Conservation (phyloP, 352 stramenopile species). For the Globisporangium megalacanthum region DNA sequence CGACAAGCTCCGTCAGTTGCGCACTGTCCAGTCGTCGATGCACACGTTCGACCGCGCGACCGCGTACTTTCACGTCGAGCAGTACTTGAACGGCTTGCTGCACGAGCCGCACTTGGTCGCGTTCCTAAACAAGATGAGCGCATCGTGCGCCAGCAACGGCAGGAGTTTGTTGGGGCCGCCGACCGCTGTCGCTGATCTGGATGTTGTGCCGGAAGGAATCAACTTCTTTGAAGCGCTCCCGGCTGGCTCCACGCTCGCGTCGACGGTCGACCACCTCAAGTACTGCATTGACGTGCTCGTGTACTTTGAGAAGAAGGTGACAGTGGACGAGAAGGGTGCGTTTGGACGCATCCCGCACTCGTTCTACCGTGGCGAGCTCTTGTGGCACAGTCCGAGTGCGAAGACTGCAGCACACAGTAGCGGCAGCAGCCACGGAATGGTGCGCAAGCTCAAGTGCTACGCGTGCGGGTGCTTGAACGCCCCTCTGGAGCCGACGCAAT, state of each 20-base stretch:
- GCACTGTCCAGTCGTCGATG: constrained; percentile 70
- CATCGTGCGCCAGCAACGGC: constrained; percentile 25
- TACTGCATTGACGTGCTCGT: constrained; percentile 81
- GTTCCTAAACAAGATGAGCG: constrained; percentile 72
- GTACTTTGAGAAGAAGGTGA: constrained; percentile 86
- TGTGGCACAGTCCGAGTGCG: constrained; percentile 42
- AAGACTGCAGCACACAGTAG: constrained; percentile 2
- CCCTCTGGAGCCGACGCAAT: constrained; percentile 61
- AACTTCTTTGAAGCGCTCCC: constrained; percentile 72
- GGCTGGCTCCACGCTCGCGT: constrained; percentile 37
- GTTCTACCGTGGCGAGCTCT: constrained; percentile 70
- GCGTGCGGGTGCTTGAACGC: constrained; percentile 61
- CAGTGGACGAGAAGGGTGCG: constrained; percentile 49
- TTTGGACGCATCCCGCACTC: constrained; percentile 71
- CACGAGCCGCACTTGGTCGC: constrained; percentile 58
- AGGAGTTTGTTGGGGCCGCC: constrained; percentile 10
- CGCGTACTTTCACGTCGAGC: constrained; percentile 79
- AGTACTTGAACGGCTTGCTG: constrained; percentile 76
- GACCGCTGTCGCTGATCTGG: constrained; percentile 29
- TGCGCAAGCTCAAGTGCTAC: constrained; percentile 71
- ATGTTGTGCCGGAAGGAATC: constrained; percentile 48
- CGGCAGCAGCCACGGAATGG: constrained; percentile 23
- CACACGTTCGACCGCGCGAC: constrained; percentile 77
- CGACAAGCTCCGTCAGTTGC: constrained; percentile 65
- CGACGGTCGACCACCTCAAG: constrained; percentile 71